Evolutionary conservation across 495 filamentous ascomycete species (phyloP), one percentile per base, ranked within the genome.

Genomic region (Rhizodiscina lignyota): DNA sequence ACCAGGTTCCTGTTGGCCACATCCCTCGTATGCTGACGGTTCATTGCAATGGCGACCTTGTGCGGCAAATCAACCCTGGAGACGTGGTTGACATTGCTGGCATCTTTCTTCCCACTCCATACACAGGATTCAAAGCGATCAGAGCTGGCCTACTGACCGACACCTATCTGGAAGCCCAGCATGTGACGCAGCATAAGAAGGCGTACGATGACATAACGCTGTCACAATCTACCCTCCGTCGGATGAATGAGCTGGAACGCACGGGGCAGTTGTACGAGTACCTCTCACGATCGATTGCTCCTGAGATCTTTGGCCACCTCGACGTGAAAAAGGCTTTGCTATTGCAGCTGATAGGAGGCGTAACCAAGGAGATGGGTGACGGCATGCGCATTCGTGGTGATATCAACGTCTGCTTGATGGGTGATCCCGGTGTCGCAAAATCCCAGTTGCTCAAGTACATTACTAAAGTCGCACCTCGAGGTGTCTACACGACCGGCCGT

Each of bases 321-420:
- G 89, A 97, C 55, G 89, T 97, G 35, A 97, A 97, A 65, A 97
- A 97, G 56, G 91, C 87, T 4, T 70, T 97, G 13, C 72, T 97
- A 3, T 67, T 97, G 8, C 77, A 96, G 13, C 69, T 97, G 29
- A 92, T 97, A 35, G 89, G 89, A 27, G 89, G 89, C 59, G 91
- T 94, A 6, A 94, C 79, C 11, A 97, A 97, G 59, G 75, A 84
- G 44, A 91, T 97, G 72, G 85, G 87, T 32, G 89, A 97, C 44
- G 89, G 89, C 29, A 94, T 97, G 91, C 69, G 77, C 39, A 97
- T 97, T 59, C 80, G 89, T 63, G 91, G 89, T 43, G 89, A 97
- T 48, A 91, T 97, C 63, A 97, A 97, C 57, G 74, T 96, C 49
- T 97, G 89, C 59, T 64, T 97, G 41, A 96, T 97, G 89, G 89